phyloP scores from a whole-genome alignment of 257 asterid genomes.

The Solanum verrucosum region DNA sequence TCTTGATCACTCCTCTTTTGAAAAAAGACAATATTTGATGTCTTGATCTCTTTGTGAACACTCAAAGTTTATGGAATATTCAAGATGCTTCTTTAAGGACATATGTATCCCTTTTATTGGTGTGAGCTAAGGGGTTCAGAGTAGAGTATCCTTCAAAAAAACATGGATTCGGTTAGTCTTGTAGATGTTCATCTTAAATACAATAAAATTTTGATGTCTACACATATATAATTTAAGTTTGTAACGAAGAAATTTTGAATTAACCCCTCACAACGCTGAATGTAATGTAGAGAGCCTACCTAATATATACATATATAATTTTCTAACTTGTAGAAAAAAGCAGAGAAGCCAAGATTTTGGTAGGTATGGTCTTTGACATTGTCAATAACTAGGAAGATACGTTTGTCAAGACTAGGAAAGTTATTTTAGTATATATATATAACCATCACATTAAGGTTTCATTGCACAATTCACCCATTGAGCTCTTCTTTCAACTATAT shows the following conservation, averaged over 20 bases:
- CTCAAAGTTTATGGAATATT: not conserved
- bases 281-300: not conserved
- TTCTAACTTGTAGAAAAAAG: not conserved
- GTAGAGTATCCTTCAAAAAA: not conserved
- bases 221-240: not conserved
- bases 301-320: not conserved
- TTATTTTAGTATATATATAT: not conserved
- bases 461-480: slow-evolving; percentile 6
- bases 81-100: not conserved
- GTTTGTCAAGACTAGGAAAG: not conserved
- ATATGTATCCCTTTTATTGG: not conserved
- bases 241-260: not conserved
- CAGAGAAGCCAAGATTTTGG: not conserved
- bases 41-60: not conserved
- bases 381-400: not conserved
- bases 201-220: not conserved
- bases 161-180: not conserved
- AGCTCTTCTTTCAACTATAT: not conserved
- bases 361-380: not conserved
- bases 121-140: not conserved
- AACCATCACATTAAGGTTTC: not conserved
- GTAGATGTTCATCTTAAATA: not conserved
- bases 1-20: not conserved
- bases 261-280: not conserved
- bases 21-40: not conserved